These are phyloP conservation scores for Adansonia grandidieri DNA, from an alignment of 441 rosid species.

Conservation along the genomic window DNA sequence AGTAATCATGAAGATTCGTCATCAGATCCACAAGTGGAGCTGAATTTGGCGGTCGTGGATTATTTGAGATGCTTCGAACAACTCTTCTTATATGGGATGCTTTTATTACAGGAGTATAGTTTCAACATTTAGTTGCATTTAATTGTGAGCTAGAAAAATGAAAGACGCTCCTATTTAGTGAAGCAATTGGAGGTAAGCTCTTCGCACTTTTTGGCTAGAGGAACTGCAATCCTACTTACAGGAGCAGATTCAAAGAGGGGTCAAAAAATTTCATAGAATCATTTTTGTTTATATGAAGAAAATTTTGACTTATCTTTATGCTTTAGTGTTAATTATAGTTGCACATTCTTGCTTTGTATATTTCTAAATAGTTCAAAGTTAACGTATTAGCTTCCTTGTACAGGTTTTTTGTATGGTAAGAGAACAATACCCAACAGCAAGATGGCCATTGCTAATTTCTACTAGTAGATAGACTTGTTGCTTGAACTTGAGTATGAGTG, in stretches of 20 bases:
- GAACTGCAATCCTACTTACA: background rate
- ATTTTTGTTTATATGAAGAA: background rate
- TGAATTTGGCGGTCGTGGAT: background rate
- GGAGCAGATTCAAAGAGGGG: background rate
- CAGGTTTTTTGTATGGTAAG: too few species aligned
- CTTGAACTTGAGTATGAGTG: too few species aligned
- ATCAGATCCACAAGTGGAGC: background rate
- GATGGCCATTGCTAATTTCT: too few species aligned
- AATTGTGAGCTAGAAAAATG: background rate
- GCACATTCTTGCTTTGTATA: background rate
- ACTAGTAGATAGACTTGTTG: too few species aligned
- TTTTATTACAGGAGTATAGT: background rate
- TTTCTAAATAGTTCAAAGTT: background rate
- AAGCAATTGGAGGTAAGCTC: background rate
- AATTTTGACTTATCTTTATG: background rate
- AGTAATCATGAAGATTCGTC: background rate
- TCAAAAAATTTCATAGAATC: background rate
- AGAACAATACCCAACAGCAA: too few species aligned
- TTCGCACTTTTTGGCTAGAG: background rate
- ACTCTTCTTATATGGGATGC: background rate
- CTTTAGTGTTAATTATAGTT: background rate
- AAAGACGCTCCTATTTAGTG: background rate
- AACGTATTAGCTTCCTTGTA: background rate
- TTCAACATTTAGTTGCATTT: background rate
- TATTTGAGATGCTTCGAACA: background rate